Base-by-base conservation (phyloP, 2,329 filamentous ascomycete species). In the Anthostomella pinea region DNA sequence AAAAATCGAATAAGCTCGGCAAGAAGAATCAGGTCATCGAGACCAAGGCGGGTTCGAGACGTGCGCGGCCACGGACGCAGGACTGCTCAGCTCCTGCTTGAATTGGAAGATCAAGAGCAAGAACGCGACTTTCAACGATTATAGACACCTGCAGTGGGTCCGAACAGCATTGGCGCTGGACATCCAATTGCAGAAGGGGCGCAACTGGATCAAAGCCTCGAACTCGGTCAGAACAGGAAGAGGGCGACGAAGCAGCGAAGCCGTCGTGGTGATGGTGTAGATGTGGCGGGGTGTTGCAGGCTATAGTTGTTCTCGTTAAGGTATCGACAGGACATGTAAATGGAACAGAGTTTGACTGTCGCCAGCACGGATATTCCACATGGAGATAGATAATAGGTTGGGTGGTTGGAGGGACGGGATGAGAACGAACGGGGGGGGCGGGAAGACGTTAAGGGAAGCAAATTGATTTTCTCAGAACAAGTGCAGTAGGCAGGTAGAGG, bases 151-250 rank as follows among this genome's bases (percentile, higher is more conserved):
- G n/a, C n/a, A 44, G 41, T 48, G 39, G 44, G 35, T 43, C 35
- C 42, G 30, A 36, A 36, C 46, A 49, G 44, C 49, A 56, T 52
- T 46, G 35, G 45, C 37, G 23, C 43, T 47, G 38, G 34, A 43
- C 26, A 28, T 46, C 53, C 51, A 52, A 55, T 54, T 52, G 46
- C 47, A 51, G 43, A 37, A 37, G 46, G n/a, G 48, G 51, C 52
- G 55, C 53, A 56, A 55, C 47, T 35, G 30, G 35, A 39, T 39
- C 21, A 48, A 48, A 42, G 33, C 33, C 36, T 38, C 36, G 33
- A 36, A 36, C 33, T 32, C 34, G 33, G 30, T n/a, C n/a, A n/a
- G n/a, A n/a, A n/a, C n/a, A n/a, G n/a, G n/a, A n/a, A n/a, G n/a
- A n/a, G n/a, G n/a, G n/a, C n/a, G n/a, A n/a, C n/a, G n/a, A n/a